Base-by-base conservation (phyloP, 1,284 basidiomycete species). In the Sporisorium sorghi region DNA sequence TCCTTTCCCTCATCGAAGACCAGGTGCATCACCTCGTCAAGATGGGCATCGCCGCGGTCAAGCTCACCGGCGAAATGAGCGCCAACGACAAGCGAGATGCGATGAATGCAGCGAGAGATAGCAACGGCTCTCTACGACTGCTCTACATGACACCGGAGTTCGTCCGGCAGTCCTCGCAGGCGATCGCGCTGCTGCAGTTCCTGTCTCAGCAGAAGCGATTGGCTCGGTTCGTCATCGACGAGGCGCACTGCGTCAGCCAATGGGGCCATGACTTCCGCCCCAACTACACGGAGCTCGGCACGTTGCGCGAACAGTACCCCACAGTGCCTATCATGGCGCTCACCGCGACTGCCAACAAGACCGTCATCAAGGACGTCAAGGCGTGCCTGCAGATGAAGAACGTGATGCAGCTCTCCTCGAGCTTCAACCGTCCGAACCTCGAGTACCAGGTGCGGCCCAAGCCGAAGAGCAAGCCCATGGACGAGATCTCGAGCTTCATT, bases 141-240 rank as follows among this genome's bases (percentile, higher is more conserved):
- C 87, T 96, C 4, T 99, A 98, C 79, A 88, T 96, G n/a, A 97
- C 96, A 0, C 96, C 97, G 0, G 97, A 99, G 85, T 86, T 96
- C 69, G 78, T 87, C 58, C 66, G 69, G 30, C 59, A 64, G n/a
- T 68, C 71, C 5, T 42, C 44, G 4, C 39, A 54, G 33, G 88
- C 89, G 39, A 89, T 89, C 77, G 92, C 89, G 52, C 85, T 86
- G 0, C 80, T 83, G n/a, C 88, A 92, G 65, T 88, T 87, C 75
- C 86, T 98, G 4, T 87, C 93, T 77, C 76, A 85, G 1, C 83
- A 86, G 14, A 86, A 88, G 3, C 86, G 88, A 62, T 85, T 99
- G 30, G 94, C 93, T 6, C 88, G 96, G 26, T 97, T 99, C 82
- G 94, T 97, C 0, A 89, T 98, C 57, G 97, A 99, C 82, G 96